phyloP scores from a whole-genome alignment of 1,284 basidiomycete genomes.

The Filobasidium uniguttulatum region DNA sequence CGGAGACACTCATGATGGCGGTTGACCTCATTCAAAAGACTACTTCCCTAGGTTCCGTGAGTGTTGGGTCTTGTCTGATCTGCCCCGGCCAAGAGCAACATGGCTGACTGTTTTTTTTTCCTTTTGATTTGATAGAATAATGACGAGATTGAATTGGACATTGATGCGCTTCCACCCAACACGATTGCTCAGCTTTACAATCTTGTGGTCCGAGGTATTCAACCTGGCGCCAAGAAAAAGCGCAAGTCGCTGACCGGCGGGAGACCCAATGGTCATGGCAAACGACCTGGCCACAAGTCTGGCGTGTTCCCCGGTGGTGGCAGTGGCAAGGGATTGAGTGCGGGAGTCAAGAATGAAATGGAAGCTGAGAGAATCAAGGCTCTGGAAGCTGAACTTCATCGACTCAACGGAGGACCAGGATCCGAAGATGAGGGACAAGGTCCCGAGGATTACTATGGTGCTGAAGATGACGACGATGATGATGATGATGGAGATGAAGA shows the following conservation, averaged over 20 bases:
- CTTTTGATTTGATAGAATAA: constrained; percentile 48
- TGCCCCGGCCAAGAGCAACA: no score
- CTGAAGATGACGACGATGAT: background rate
- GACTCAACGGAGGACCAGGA: constrained; percentile 41
- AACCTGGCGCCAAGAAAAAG: constrained; percentile 16
- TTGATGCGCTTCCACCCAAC: constrained; percentile 66
- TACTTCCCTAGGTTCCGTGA: constrained; percentile 71
- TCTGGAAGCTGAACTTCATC: constrained; percentile 63
- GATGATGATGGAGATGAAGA: background rate
- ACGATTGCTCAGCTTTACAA: constrained; percentile 86
- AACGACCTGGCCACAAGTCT: constrained; percentile 41
- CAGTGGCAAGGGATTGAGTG: constrained; percentile 64
- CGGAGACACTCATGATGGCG: constrained; percentile 62
- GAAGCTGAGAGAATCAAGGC: constrained; percentile 61
- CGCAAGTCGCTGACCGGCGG: constrained; percentile 16
- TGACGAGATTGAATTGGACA: constrained; percentile 93
- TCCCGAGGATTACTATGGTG: background rate
- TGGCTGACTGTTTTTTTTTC: constrained; percentile 14
- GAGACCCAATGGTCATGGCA: constrained; percentile 18
- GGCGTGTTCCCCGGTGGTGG: background rate
- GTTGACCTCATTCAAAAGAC: constrained; percentile 85
- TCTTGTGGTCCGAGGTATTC: constrained; percentile 57
- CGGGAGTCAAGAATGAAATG: constrained; percentile 32
- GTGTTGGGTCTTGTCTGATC: constrained; percentile 35
- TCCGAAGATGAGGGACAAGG: constrained; percentile 21